phyloP scores from a whole-genome alignment of 176 grass and related monocot species.

The Luzula sylvatica region DNA sequence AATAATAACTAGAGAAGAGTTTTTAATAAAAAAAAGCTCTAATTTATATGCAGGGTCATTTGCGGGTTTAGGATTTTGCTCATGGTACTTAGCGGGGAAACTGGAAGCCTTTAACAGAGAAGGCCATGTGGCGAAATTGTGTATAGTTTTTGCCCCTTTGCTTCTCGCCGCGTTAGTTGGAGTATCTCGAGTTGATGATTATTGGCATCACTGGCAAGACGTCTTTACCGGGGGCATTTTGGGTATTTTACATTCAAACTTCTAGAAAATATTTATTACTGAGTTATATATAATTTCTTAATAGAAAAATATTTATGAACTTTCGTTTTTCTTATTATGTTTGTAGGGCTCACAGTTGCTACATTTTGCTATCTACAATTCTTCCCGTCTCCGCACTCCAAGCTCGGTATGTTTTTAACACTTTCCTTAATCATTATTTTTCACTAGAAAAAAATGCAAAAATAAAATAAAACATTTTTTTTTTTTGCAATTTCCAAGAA shows the following conservation, averaged over 20 bases:
- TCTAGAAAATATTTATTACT: too few species aligned
- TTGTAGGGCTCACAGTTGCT: constrained; percentile 18
- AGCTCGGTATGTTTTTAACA: background rate
- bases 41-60: constrained; percentile 52
- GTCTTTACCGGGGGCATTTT: constrained; percentile 57
- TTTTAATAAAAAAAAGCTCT: too few species aligned
- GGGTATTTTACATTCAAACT: too few species aligned
- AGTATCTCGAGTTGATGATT: constrained; percentile 70
- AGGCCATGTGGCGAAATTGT: constrained; percentile 60
- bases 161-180: constrained; percentile 53
- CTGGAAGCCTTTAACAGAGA: constrained; percentile 45
- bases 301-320: too few species aligned
- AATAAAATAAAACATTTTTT: too few species aligned
- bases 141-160: constrained; percentile 47
- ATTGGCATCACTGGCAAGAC: constrained; percentile 77
- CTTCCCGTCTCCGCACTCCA: constrained; percentile 11
- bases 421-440: too few species aligned
- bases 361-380: constrained; percentile 23
- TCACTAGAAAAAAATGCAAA: too few species aligned
- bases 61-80: constrained; percentile 57
- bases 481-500: too few species aligned
- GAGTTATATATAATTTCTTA: background rate
- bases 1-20: too few species aligned
- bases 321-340: background rate
- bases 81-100: constrained; percentile 79